Base-by-base conservation (phyloP, 2,329 filamentous ascomycete genomes). In the Rachicladosporium sp. region DNA sequence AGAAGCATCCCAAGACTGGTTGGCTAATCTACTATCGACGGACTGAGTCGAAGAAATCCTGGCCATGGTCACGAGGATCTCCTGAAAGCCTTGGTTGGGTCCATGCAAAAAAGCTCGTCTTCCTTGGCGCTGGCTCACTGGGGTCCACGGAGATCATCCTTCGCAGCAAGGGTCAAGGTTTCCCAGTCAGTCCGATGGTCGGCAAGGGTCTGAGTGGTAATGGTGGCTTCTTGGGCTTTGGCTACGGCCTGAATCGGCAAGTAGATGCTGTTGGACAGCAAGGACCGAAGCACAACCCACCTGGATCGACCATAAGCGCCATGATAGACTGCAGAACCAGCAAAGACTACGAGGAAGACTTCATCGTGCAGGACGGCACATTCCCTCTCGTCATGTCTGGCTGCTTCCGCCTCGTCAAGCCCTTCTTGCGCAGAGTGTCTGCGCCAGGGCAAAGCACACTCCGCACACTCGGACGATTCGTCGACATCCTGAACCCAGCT, bases 21-120 rank as follows among this genome's bases (percentile, higher is more conserved):
- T 82, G 80, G 53, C 63, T 78, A 12, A 61, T 82, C 21, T 79
- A 71, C 57, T 81, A 77, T 52, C 70, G 74, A 9, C 80, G 75
- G 75, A 73, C 79, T 50, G 73, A 63, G 68, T 31, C 71, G 72
- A 68, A 67, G 15, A 73, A 78, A 42, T 83, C 15, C 15, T 19
- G 15, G 76, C n/a, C 67, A 65, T 13, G 61, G 65, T 45, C 80
- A 76, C 56, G 66, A 4, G 67, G 72, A 44, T 61, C 79, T 11
- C 65, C 74, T 36, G 68, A 67, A 15, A 73, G 78, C 42, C 62
- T 80, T 2, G 75, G 80, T 70, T 80, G 76, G 76, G 76, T 82
- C 38, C 69, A 77, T 43, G 77, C 78, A 2, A 74, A 68, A 52
- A 69, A 78, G 47, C 71, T 75, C 15, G 75, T 80, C 5, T 80